phyloP scores from a whole-genome alignment of 352 stramenopile species.

The Blastocystis sp. region DNA sequence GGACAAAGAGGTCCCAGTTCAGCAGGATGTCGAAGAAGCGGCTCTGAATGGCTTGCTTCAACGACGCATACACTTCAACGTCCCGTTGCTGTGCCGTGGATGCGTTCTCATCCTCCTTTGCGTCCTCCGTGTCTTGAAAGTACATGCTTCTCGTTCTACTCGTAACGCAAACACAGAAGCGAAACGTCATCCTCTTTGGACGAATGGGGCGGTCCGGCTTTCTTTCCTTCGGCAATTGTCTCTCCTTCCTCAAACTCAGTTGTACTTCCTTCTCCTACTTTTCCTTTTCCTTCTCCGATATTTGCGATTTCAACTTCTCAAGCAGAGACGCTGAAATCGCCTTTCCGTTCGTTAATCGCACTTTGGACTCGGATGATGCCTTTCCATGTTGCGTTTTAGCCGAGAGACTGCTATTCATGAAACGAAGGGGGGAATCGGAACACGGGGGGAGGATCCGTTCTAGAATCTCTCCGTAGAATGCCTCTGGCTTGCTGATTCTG shows the following conservation, averaged over 20 bases:
- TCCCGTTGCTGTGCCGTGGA: background rate
- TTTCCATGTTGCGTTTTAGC: background rate
- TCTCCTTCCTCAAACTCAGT: constrained; percentile 7
- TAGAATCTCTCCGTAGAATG: background rate
- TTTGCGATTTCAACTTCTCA: constrained; percentile 35
- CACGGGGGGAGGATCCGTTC: background rate
- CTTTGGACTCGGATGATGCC: background rate
- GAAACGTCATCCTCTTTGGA: no score
- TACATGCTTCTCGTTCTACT: background rate
- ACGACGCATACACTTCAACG: constrained; percentile 2
- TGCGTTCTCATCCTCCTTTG: background rate
- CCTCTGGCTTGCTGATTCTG: background rate
- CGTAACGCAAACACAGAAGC: background rate
- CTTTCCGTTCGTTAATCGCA: constrained; percentile 39
- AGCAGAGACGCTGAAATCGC: constrained; percentile 4
- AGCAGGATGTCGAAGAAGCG: constrained; percentile 48
- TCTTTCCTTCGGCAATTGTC: background rate
- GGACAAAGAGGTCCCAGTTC: constrained; percentile 46
- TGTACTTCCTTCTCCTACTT: background rate
- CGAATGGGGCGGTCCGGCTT: no score
- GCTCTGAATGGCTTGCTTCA: constrained; percentile 51
- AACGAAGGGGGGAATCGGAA: background rate
- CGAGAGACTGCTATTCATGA: background rate
- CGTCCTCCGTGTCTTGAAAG: background rate
- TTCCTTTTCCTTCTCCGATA: constrained; percentile 30